Conservation (phyloP, 140 eudicot species). For the Oenanthe javanica region DNA sequence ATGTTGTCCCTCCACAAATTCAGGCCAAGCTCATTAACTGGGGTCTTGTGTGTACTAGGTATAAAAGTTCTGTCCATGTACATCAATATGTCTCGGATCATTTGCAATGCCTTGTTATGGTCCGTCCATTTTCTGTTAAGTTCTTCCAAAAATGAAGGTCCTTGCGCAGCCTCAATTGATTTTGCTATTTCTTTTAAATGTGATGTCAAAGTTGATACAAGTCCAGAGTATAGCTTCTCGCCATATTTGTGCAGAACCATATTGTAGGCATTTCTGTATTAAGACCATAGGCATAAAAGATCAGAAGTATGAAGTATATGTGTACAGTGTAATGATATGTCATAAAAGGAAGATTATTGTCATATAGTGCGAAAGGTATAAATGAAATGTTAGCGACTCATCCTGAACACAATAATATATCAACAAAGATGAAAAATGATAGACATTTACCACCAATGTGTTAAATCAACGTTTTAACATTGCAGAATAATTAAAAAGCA, state of each 20-base stretch:
- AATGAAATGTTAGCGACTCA: background rate
- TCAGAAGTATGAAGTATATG: background rate
- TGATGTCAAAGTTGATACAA: slow-evolving; percentile 44
- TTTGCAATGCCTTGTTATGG: slow-evolving; percentile 54
- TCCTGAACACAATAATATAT: background rate
- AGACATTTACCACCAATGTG: background rate
- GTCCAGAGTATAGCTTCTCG: slow-evolving; percentile 47
- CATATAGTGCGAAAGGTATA: background rate
- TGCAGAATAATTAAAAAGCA: background rate
- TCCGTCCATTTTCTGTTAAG: slow-evolving; percentile 48
- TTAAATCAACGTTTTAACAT: background rate
- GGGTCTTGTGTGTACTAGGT: slow-evolving; percentile 56
- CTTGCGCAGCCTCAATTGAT: slow-evolving; percentile 45
- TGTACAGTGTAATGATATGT: background rate
- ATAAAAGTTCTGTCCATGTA: slow-evolving; percentile 69
- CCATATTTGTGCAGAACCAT: slow-evolving; percentile 61
- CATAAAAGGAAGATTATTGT: background rate
- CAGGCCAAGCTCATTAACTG: slow-evolving; percentile 56
- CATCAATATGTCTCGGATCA: slow-evolving; percentile 59
- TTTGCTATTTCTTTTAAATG: slow-evolving; percentile 45
- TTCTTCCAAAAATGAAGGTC: slow-evolving; percentile 48
- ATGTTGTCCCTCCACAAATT: slow-evolving; percentile 58
- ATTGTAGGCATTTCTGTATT: slow-evolving; percentile 53
- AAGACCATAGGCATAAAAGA: slow-evolving; percentile 9
- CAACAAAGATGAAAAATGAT: background rate